These are phyloP conservation scores for Salix arbutifolia DNA, from an alignment of 345 rosid genomes.

Conservation along the genomic window DNA sequence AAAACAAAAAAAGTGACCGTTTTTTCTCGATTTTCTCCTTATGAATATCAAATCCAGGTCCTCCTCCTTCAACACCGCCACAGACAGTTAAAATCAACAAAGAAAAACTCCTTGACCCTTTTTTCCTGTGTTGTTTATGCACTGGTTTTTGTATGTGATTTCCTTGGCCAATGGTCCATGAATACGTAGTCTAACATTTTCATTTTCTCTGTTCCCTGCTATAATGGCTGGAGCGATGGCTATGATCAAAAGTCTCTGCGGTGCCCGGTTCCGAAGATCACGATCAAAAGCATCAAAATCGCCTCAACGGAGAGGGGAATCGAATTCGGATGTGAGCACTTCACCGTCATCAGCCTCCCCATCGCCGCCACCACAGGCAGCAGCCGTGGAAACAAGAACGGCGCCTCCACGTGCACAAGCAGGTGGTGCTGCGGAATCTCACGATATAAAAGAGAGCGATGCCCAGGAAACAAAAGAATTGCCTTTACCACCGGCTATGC, in stretches of 20 bases:
- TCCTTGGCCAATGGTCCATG: conserved; percentile 11
- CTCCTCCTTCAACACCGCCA: no score
- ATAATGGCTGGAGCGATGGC: conserved; percentile 33
- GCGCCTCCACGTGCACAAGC: background rate
- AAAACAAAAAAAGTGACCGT: background rate
- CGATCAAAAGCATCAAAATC: background rate
- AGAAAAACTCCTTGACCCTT: no score
- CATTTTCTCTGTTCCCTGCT: conserved; percentile 19
- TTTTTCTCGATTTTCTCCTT: background rate
- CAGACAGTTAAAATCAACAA: no score
- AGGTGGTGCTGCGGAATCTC: background rate
- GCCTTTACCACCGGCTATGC: conserved; percentile 44
- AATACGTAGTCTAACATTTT: conserved; percentile 5
- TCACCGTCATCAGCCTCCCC: background rate
- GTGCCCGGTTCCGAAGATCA: conserved; percentile 26
- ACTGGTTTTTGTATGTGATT: background rate
- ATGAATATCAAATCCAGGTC: background rate
- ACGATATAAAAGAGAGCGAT: background rate
- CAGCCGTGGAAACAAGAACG: background rate
- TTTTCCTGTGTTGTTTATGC: no score
- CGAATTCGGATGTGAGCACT: background rate
- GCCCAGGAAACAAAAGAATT: conserved; percentile 7
- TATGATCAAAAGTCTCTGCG: conserved; percentile 42
- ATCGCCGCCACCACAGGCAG: background rate
- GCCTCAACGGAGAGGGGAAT: background rate